phyloP scores from a whole-genome alignment of 805 yeast genomes.

The Sugiyamaella marilandica region DNA sequence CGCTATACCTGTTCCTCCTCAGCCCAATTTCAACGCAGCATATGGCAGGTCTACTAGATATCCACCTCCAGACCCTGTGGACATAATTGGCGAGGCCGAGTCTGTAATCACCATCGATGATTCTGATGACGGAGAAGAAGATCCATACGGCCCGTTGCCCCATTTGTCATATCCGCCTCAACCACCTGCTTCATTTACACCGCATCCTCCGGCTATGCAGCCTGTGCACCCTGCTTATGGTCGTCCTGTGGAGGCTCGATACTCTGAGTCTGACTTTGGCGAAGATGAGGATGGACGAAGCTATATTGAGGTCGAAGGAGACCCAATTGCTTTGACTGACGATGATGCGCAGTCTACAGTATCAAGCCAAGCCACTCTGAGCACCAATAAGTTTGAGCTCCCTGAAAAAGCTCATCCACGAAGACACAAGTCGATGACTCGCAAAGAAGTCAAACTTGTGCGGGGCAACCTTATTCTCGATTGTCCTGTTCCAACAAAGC shows the following conservation, averaged over 20 bases:
- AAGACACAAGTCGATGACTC: constrained; percentile 61
- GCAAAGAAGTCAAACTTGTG: constrained; percentile 70
- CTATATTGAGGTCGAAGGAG: constrained; percentile 14
- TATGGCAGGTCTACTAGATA: constrained; percentile 5
- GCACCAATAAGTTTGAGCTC: constrained; percentile 23
- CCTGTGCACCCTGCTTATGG: constrained; percentile 2
- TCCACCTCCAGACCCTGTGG: not conserved
- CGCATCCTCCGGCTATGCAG: not conserved
- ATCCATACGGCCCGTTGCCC: not conserved
- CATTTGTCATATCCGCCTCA: not conserved
- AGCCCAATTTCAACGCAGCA: constrained; percentile 18
- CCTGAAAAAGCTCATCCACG: constrained; percentile 42
- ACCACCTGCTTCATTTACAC: not conserved
- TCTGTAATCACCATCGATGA: constrained; percentile 15
- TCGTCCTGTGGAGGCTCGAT: not conserved
- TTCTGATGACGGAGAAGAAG: constrained; percentile 15
- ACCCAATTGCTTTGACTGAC: not conserved
- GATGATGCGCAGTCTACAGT: constrained; percentile 14
- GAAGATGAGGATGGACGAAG: constrained; percentile 17
- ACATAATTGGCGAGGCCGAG: not conserved
- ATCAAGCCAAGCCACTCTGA: constrained; percentile 21
- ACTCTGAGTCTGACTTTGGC: constrained; percentile 2
- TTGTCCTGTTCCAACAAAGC: constrained; percentile 89
- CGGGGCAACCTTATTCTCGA: constrained; percentile 84
- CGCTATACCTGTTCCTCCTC: constrained; percentile 17